Evolutionary conservation across 139 green algal species (phyloP).

Genomic region (Chara braunii): DNA sequence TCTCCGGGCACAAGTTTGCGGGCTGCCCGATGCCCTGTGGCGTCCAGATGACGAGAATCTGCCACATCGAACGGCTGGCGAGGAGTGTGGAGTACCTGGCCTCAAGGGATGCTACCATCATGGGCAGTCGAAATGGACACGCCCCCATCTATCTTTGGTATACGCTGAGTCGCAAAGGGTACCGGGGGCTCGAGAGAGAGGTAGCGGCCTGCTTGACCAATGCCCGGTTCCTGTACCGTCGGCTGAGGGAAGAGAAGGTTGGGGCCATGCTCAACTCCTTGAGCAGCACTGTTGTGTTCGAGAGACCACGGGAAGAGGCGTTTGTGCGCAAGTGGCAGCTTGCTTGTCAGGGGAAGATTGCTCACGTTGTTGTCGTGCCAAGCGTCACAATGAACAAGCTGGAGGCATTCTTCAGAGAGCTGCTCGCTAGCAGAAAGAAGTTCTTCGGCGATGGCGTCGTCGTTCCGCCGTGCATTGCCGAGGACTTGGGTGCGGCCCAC

Average conservation of each 20-base stretch:
- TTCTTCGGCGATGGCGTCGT: too few species aligned
- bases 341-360: slow-evolving; percentile 83
- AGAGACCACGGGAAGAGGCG: slow-evolving; percentile 14
- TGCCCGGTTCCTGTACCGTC: slow-evolving; percentile 68
- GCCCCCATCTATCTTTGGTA: slow-evolving; percentile 94
- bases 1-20: slow-evolving; percentile 94
- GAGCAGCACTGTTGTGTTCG: slow-evolving; percentile 44
- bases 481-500: too few species aligned
- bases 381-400: slow-evolving; percentile 83
- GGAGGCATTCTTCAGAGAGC: slow-evolving; percentile 71
- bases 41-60: slow-evolving; percentile 72
- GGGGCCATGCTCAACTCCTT: slow-evolving; percentile 86
- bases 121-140: slow-evolving; percentile 91
- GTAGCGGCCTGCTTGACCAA: slow-evolving; percentile 78
- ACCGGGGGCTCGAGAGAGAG: slow-evolving; percentile 65
- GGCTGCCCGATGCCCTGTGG: slow-evolving; percentile 84
- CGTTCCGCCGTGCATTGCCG: too few species aligned
- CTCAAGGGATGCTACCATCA: slow-evolving; percentile 88
- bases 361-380: slow-evolving; percentile 93
- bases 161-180: slow-evolving; percentile 83
- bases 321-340: slow-evolving; percentile 49
- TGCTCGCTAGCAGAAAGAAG: slow-evolving; percentile 42
- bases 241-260: slow-evolving; percentile 67
- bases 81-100: slow-evolving; percentile 84
- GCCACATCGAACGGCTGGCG: slow-evolving; percentile 45